Base-by-base conservation (phyloP, 2,329 filamentous ascomycete species). In the Berkeleyomyces basicola region DNA sequence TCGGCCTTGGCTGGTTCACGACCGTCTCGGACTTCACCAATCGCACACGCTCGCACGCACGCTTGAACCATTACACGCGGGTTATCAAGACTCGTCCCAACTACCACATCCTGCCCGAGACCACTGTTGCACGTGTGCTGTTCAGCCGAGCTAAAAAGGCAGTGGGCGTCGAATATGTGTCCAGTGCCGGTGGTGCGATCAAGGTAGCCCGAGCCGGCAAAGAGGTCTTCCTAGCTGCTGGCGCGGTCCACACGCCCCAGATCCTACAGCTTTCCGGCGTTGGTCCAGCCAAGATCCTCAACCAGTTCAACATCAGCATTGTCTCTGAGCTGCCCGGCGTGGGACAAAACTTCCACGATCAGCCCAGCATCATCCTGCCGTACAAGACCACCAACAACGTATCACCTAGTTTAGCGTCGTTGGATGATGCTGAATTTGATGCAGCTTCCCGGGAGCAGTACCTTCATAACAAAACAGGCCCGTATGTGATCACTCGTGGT, bases 51-150 rank as follows among this genome's bases (percentile, higher is more conserved):
- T 72, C 67, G 60, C 66, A 70, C 61, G 69, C 69, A 4, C 67
- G 67, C 43, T 63, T 68, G 14, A 69, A 69, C 47, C 70, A 71
- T 57, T 71, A 70, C 59, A 68, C 68, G 6, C 64, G 67, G 11
- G 70, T 71, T 40, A 66, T 66, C 3, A 67, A 65, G 1, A 71
- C 77, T 1, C 75, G 82, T 57, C 76, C 79, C 0, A 84, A 84
- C 63, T 76, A 86, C 1, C 79, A 85, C 63, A 74, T 86, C 3
- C 72, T 86, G 0, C 73, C 78, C 0, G 76, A 84, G 67, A 76
- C 78, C 1, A 79, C 79, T 63, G 82, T 86, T 0, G 71, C 77
- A 1, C 77, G 76, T 2, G 75, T 85, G 0, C 63, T 84, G 4
- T 80, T 84, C 59, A 67, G 73, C 4, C 74, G 79, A 3, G 73